These are phyloP conservation scores for Oryza glaberrima DNA, from an alignment of 176 grass and related monocot genomes.

Conservation along the genomic window DNA sequence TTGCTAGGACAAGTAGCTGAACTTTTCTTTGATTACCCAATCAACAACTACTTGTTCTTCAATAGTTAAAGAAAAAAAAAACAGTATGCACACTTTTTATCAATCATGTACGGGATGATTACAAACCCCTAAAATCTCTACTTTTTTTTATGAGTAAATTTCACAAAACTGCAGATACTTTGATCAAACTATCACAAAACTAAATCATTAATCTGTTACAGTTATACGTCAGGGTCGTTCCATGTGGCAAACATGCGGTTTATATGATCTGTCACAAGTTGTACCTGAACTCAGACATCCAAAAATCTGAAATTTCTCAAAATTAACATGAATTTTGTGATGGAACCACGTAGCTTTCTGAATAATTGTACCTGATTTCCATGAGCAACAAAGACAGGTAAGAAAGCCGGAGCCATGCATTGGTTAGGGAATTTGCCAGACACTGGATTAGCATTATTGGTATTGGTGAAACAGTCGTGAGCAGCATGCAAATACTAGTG, in stretches of 20 bases:
- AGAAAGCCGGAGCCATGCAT: constrained; percentile 28
- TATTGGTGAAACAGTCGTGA: constrained; percentile 22
- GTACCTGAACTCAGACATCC: not conserved
- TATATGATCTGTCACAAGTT: not conserved
- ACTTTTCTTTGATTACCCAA: not conserved
- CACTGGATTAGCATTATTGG: not conserved
- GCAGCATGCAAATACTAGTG: not conserved
- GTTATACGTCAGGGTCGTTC: not conserved
- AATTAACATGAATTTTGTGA: not conserved
- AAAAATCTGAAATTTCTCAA: not conserved
- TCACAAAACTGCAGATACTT: no score
- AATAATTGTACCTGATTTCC: not conserved
- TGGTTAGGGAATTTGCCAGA: not conserved
- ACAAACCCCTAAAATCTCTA: not conserved
- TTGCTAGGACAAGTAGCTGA: constrained; percentile 3
- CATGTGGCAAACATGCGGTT: not conserved
- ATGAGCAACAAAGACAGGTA: not conserved
- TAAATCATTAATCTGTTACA: not conserved
- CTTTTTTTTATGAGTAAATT: not conserved
- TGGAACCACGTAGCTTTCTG: constrained; percentile 16
- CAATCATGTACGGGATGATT: not conserved
- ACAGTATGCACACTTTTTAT: not conserved
- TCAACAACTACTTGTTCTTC: not conserved
- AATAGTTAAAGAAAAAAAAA: not conserved
- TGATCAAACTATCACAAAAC: no score